Conservation (phyloP, 176 grass and related monocot genomes). For the Phragmites australis region DNA sequence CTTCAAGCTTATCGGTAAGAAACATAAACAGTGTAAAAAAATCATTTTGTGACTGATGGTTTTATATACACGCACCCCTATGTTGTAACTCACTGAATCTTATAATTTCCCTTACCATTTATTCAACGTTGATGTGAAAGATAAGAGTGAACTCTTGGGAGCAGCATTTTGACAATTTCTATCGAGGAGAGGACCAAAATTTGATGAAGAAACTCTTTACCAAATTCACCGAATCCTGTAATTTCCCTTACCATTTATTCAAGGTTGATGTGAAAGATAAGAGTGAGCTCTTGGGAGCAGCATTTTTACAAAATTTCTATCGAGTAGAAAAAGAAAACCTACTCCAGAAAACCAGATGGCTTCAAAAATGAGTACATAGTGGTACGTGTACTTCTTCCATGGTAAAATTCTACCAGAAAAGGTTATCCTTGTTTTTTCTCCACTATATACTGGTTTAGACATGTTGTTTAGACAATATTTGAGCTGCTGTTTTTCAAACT, state of each 20-base stretch:
- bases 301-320: constrained; percentile 37
- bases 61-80: background rate
- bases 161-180: constrained; percentile 33
- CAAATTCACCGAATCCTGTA: constrained; percentile 3
- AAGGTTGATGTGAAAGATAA: constrained; percentile 28
- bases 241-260: background rate
- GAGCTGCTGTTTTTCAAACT: background rate
- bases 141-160: constrained; percentile 6
- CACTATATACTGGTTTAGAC: background rate
- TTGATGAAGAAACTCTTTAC: constrained; percentile 46
- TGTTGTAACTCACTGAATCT: background rate
- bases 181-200: constrained; percentile 39
- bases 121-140: constrained; percentile 29
- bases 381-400: constrained; percentile 14
- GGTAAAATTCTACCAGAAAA: background rate
- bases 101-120: background rate
- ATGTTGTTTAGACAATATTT: background rate
- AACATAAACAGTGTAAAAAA: background rate
- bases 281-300: constrained; percentile 5
- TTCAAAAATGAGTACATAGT: constrained; percentile 44
- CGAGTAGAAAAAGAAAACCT: constrained; percentile 22
- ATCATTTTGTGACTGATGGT: background rate
- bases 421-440: background rate
- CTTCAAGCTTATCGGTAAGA: constrained; percentile 48
- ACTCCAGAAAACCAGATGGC: constrained; percentile 40